phyloP scores from a whole-genome alignment of 2,329 filamentous ascomycete species.

The Colletotrichum viniferum region DNA sequence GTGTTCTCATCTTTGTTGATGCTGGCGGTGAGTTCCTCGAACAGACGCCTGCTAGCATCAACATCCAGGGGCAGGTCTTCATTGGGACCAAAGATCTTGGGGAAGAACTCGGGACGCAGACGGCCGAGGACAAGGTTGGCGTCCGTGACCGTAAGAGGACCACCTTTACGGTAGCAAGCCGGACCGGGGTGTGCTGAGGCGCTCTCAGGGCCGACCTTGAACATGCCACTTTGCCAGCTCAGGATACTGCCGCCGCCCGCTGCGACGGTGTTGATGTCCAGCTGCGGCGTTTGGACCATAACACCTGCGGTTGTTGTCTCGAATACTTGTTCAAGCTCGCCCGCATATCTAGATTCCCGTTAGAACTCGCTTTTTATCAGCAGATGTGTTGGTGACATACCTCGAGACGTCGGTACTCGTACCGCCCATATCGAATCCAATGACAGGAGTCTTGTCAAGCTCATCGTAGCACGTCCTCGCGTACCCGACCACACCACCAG shows the following conservation, averaged over 20 bases:
- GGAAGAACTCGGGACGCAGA: constrained; percentile 66
- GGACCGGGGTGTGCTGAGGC: constrained; percentile 74
- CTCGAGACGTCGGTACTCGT: constrained; percentile 77
- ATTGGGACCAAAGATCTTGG: constrained; percentile 73
- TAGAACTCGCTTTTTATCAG: not conserved
- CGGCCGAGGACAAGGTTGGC: constrained; percentile 73
- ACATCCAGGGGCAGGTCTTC: constrained; percentile 61
- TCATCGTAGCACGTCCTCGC: constrained; percentile 76
- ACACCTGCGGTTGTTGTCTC: constrained; percentile 79
- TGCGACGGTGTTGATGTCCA: constrained; percentile 74
- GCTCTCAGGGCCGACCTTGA: constrained; percentile 75
- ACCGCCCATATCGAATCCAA: constrained; percentile 75
- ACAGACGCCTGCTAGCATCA: constrained; percentile 42
- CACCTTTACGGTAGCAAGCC: constrained; percentile 73
- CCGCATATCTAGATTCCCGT: not conserved
- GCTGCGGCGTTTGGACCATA: constrained; percentile 51
- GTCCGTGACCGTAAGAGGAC: constrained; percentile 74
- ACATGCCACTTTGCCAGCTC: constrained; percentile 74
- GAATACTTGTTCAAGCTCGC: constrained; percentile 50
- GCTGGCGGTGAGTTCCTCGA: constrained; percentile 43
- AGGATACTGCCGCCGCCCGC: constrained; percentile 75
- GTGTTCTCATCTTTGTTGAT: constrained; percentile 43
- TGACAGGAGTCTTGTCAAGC: constrained; percentile 69
- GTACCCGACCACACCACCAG: constrained; percentile 81
- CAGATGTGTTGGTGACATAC: constrained; percentile 48